Evolutionary conservation across 2,329 filamentous ascomycete genomes (phyloP).

Genomic region (Chaetomium sp.): DNA sequence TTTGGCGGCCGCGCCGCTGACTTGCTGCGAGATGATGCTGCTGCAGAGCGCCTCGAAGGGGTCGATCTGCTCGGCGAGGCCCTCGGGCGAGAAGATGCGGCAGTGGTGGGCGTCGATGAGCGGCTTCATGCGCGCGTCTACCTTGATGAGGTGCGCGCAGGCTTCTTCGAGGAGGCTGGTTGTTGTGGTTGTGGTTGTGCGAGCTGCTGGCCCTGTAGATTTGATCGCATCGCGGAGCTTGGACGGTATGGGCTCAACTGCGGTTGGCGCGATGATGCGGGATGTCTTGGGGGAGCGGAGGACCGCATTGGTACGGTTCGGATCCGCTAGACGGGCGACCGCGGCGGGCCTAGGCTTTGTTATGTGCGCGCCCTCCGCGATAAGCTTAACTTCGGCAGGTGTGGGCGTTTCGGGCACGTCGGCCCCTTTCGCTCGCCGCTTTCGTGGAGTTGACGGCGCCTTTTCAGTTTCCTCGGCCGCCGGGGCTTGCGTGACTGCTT

Average conservation of each 20-base stretch:
- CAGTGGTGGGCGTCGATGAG: constrained; percentile 77
- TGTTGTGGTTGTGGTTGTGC: constrained; percentile 64
- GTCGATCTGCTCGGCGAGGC: constrained; percentile 81
- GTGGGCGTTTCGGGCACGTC: constrained; percentile 51
- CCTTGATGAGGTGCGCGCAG: constrained; percentile 69
- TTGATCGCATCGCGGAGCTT: constrained; percentile 41
- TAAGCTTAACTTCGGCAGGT: constrained; percentile 48
- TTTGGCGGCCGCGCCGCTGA: constrained; percentile 86
- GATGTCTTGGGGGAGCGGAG: constrained; percentile 73
- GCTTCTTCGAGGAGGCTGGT: constrained; percentile 74
- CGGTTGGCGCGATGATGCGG: constrained; percentile 50
- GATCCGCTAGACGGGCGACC: constrained; percentile 61
- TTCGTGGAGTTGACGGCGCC: constrained; percentile 33
- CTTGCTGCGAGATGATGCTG: constrained; percentile 94
- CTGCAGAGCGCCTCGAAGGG: constrained; percentile 82
- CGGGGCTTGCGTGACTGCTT: constrained; percentile 28
- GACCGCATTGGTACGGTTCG: constrained; percentile 67
- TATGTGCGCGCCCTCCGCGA: constrained; percentile 39
- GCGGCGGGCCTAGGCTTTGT: constrained; percentile 47
- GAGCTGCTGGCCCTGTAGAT: neutral
- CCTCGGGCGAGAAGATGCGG: constrained; percentile 75
- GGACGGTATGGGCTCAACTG: constrained; percentile 45
- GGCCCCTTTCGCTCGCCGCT: constrained; percentile 37
- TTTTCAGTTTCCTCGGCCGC: constrained; percentile 11
- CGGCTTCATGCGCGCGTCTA: constrained; percentile 71